A percentile compares a stretch with the other conserved stretches of the same genome.
phyloP scores from a whole-genome alignment of 2,329 filamentous ascomycete genomes.

The Monosporascus sp. region DNA sequence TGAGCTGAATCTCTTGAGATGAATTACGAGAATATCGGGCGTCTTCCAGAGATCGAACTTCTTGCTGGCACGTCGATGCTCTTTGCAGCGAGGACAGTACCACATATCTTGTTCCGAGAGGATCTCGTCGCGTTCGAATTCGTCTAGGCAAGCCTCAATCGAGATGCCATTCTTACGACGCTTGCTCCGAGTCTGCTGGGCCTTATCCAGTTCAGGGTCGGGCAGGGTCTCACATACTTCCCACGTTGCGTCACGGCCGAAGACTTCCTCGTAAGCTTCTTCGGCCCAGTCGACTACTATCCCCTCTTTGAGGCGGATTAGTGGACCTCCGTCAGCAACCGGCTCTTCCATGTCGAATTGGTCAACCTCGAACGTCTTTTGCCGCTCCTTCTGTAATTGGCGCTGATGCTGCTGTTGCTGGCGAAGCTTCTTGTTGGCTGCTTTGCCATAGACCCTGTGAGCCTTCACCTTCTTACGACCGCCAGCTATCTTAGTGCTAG shows the following conservation, averaged over 20 bases:
- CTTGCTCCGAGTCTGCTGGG: conserved; percentile 55
- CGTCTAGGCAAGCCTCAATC: conserved; percentile 85
- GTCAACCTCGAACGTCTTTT: conserved; percentile 12
- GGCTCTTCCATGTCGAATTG: conserved; percentile 30
- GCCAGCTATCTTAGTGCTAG: conserved; percentile 17
- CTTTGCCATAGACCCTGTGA: conserved; percentile 43
- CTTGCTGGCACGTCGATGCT: conserved; percentile 86
- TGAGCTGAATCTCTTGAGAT: conserved; percentile 92
- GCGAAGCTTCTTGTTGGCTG: conserved; percentile 35
- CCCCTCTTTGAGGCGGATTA: conserved; percentile 77
- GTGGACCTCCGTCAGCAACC: conserved; percentile 47
- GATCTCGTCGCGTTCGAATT: conserved; percentile 91
- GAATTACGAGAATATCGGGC: conserved; percentile 90
- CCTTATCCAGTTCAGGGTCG: conserved; percentile 60
- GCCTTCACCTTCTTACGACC: conserved; percentile 45
- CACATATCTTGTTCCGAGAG: conserved; percentile 94
- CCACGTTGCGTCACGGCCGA: conserved; percentile 57
- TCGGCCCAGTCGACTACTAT: conserved; percentile 83
- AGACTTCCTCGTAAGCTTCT: conserved; percentile 66
- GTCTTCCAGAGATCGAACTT: conserved; percentile 97
- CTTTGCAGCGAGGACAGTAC: conserved; percentile 96
- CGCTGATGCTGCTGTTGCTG: conserved; percentile 23
- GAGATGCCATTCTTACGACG: conserved; percentile 73
- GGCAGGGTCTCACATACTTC: conserved; percentile 45
- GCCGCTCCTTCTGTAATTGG: conserved; percentile 26